Evolutionary conservation across 2,329 filamentous ascomycete species (phyloP).

Genomic region (Kalaharituber pfeilii): DNA sequence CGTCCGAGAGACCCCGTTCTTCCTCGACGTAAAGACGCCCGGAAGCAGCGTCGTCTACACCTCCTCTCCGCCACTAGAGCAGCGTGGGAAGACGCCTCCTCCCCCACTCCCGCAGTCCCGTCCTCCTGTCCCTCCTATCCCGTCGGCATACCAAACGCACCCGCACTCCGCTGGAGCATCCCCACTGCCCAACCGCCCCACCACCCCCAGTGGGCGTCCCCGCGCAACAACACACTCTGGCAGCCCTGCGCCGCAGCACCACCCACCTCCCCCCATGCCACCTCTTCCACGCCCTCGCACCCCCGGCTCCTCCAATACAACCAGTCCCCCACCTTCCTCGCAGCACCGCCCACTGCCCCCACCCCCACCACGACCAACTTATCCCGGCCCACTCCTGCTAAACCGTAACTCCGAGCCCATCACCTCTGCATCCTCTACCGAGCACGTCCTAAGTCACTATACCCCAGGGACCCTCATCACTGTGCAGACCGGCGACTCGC

Average conservation of each 20-base stretch:
- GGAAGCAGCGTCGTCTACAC: neutral
- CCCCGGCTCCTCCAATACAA: no score
- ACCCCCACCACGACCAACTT: neutral
- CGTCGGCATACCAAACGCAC: neutral
- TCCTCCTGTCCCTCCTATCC: neutral
- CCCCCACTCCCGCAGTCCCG: neutral
- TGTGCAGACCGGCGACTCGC: neutral
- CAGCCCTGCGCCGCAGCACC: neutral
- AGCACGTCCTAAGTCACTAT: neutral
- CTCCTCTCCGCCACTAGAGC: neutral
- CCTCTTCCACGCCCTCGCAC: neutral
- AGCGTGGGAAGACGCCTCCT: neutral
- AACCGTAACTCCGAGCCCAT: conserved; percentile 1
- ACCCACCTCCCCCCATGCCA: neutral
- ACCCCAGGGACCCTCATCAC: neutral
- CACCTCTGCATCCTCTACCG: neutral
- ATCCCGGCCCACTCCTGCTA: neutral
- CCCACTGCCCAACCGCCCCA: neutral
- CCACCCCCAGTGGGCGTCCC: neutral
- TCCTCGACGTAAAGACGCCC: neutral
- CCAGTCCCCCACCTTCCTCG: neutral
- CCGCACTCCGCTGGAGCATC: neutral
- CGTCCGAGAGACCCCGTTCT: neutral
- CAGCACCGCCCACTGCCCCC: neutral
- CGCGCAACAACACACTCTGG: neutral